A percentile compares a stretch with the other conserved stretches of the same genome.
Conservation (phyloP, 2,329 filamentous ascomycete species). For the Fusarium secorum region DNA sequence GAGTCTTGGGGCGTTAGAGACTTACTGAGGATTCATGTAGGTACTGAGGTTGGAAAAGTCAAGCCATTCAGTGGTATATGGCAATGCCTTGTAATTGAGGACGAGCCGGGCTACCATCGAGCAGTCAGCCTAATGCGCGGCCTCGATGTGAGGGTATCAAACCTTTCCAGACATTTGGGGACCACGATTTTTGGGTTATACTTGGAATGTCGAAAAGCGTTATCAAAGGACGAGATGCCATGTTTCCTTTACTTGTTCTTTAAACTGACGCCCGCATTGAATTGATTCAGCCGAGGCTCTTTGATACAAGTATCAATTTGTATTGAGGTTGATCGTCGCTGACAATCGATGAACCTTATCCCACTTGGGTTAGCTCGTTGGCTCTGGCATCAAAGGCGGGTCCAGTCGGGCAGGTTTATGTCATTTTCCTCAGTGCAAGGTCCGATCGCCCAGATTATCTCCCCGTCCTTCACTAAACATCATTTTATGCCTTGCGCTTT, state of each 20-base stretch:
- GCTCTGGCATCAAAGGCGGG: neutral
- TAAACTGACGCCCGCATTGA: neutral
- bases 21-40: neutral
- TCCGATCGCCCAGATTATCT: neutral
- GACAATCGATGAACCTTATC: neutral
- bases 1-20: fast-evolving
- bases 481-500: neutral
- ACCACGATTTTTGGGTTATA: neutral
- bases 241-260: neutral
- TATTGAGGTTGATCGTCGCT: neutral
- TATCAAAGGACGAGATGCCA: neutral
- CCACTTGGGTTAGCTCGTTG: neutral
- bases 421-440: neutral
- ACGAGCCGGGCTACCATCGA: neutral
- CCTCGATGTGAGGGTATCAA: neutral
- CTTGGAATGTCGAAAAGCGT: neutral
- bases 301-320: neutral
- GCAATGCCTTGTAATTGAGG: neutral
- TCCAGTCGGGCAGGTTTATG: neutral
- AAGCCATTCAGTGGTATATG: neutral
- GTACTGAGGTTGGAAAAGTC: neutral
- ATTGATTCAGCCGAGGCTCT: neutral
- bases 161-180: slow-evolving; percentile 2
- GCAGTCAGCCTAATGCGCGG: neutral
- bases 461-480: neutral